Conservation (phyloP, 1,139 yeast genomes). For the Blastobotrys raffinosifermentans region DNA sequence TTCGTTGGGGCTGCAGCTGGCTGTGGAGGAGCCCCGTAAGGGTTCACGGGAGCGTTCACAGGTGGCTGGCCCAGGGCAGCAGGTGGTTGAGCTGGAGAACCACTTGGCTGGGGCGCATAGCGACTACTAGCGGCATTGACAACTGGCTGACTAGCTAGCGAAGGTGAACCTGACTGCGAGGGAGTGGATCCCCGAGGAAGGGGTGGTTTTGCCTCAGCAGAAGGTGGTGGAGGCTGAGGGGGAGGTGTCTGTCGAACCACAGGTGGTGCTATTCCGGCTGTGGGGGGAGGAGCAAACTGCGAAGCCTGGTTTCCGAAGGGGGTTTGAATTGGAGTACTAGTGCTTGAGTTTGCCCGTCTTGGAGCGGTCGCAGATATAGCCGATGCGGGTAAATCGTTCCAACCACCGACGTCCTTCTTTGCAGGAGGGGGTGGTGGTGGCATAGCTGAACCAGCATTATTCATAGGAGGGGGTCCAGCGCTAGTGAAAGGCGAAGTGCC, state of each 20-base stretch:
- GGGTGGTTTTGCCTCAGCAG: slow-evolving; percentile 21
- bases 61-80: slow-evolving; percentile 16
- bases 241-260: slow-evolving; percentile 18
- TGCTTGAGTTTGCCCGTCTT: slow-evolving; percentile 46
- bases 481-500: slow-evolving; percentile 21
- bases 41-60: slow-evolving; percentile 19
- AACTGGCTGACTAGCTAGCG: slow-evolving; percentile 13
- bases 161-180: slow-evolving; percentile 14
- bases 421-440: slow-evolving; percentile 22
- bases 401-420: slow-evolving; percentile 70
- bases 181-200: slow-evolving; percentile 26
- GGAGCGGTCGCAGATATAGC: slow-evolving; percentile 35
- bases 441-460: slow-evolving; percentile 32
- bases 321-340: slow-evolving; percentile 34
- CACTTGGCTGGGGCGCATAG: slow-evolving; percentile 10
- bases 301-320: slow-evolving; percentile 28
- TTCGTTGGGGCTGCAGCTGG: slow-evolving; percentile 26
- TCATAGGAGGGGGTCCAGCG: slow-evolving; percentile 20
- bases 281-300: slow-evolving; percentile 27
- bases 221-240: slow-evolving; percentile 21
- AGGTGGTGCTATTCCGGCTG: slow-evolving; percentile 23
- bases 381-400: slow-evolving; percentile 88
- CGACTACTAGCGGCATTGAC: slow-evolving; percentile 11
- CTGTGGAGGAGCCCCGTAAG: slow-evolving; percentile 16
- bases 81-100: slow-evolving; percentile 9